phyloP scores from a whole-genome alignment of 2,329 filamentous ascomycete genomes.

The Apiospora rasikravindrae region DNA sequence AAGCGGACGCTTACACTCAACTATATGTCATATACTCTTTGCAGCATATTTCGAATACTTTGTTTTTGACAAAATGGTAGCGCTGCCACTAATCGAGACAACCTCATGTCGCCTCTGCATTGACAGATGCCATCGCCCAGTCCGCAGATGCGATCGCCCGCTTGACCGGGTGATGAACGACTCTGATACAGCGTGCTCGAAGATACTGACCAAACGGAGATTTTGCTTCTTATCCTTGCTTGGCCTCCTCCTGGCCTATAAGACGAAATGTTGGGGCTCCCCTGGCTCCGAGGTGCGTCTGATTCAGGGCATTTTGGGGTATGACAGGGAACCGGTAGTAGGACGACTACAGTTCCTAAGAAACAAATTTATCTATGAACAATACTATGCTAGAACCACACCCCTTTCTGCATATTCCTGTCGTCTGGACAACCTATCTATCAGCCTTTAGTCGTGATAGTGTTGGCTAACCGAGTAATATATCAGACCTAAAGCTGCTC shows the following conservation, averaged over 20 bases:
- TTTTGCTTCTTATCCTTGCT: not conserved
- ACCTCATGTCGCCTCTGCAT: conserved; percentile 6
- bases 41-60: not conserved
- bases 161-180: not conserved
- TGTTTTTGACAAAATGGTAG: not conserved
- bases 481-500: not conserved
- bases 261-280: not conserved
- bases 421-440: not conserved
- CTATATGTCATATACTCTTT: not conserved
- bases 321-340: not conserved
- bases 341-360: not conserved
- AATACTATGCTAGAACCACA: not conserved
- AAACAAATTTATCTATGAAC: not conserved
- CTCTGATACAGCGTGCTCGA: not conserved
- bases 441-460: not conserved
- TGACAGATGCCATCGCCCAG: conserved; percentile 12
- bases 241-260: not conserved
- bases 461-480: not conserved
- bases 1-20: not conserved
- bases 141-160: not conserved
- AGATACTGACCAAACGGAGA: not conserved
- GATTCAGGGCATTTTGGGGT: not conserved
- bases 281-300: not conserved
- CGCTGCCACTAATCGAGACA: not conserved
- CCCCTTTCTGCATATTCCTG: not conserved